Percentiles rank a stretch among this genome's conserved stretches.
Conservation (phyloP, 768 basidiomycete species). For the Panaeolus cyanescens region DNA sequence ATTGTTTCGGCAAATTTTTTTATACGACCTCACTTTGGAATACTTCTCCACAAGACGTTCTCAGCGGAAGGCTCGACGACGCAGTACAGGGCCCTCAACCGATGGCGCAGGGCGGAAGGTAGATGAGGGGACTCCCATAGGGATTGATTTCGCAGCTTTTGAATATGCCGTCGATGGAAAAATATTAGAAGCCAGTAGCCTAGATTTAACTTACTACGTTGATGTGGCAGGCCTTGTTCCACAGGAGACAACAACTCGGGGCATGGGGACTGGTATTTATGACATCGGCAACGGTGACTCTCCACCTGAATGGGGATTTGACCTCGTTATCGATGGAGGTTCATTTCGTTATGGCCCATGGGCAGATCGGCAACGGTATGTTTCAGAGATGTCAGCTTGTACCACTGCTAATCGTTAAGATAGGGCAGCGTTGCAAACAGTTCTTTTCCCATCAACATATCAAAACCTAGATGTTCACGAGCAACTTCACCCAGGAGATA, state of each 20-base stretch:
- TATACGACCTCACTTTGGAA: slow-evolving; percentile 40
- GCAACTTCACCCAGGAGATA: slow-evolving; percentile 72
- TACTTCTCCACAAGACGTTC: slow-evolving; percentile 35
- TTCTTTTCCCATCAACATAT: slow-evolving; percentile 84
- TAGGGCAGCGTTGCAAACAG: slow-evolving; percentile 74
- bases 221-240: slow-evolving; percentile 85
- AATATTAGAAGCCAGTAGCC: slow-evolving; percentile 70
- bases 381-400: neutral
- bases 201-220: slow-evolving; percentile 86
- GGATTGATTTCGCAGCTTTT: slow-evolving; percentile 51
- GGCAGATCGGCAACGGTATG: slow-evolving; percentile 90
- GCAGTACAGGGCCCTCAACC: slow-evolving; percentile 6
- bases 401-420: slow-evolving; percentile 7
- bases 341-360: slow-evolving; percentile 88
- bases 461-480: slow-evolving; percentile 58
- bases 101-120: slow-evolving; percentile 32
- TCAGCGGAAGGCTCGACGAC: slow-evolving; percentile 25
- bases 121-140: slow-evolving; percentile 58
- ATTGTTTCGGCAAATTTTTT: slow-evolving; percentile 56
- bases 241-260: slow-evolving; percentile 23
- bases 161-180: slow-evolving; percentile 92
- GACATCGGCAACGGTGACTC: slow-evolving; percentile 87
- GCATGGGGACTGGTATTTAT: slow-evolving; percentile 39
- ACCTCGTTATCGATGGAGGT: slow-evolving; percentile 79
- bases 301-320: slow-evolving; percentile 92